Evolutionary conservation across 106 monocot genomes (phyloP), one percentile per base, ranked within the genome.

Genomic region (Iris macrosiphon): DNA sequence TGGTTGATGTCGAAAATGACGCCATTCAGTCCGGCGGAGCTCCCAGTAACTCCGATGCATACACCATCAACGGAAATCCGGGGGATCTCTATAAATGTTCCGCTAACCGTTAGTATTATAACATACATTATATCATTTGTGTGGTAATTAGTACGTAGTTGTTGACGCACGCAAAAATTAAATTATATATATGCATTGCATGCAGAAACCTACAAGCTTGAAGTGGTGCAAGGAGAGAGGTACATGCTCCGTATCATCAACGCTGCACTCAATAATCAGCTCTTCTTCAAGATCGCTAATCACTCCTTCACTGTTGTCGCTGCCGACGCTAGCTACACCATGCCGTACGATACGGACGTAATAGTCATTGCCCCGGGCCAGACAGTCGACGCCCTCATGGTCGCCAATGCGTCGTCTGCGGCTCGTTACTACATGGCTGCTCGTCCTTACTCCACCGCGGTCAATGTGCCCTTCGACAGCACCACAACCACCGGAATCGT

Each of bases 171-270:
- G 12, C 12, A 7, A 37, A 37, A 7, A 37, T 16, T 6, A 44
- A 44, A 44, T 15, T 50, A 38, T 7, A 22, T 12, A 40, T 39
- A 25, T 10, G 34, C 10, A 35, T 35, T 8, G 10, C 24, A 24
- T 32, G 51, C 71, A 82, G 79, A 68, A 4, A 79, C 61, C 3
- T 69, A 55, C 72, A 72, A 68, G 53, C 54, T 89, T 16, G 37
- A 59, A 6, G 80, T 89, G 3, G 59, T 17, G 18, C 53, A 39
- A 0, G 79, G 80, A 2, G 53, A 80, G 51, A 84, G 71, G 8
- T 89, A 89, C 71, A 9, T 89, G 59, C 68, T 89, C 22, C 79
- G 89, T 3, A 71, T 89, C 68, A 77, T 89, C 66, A 89, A 80
- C 64, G 79, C 89, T 39, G 89, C 89, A 7, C 64, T 89, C 67